Evolutionary conservation across 805 yeast genomes (phyloP), one percentile per base, ranked within the genome.

Genomic region (Saturnispora saitoi): DNA sequence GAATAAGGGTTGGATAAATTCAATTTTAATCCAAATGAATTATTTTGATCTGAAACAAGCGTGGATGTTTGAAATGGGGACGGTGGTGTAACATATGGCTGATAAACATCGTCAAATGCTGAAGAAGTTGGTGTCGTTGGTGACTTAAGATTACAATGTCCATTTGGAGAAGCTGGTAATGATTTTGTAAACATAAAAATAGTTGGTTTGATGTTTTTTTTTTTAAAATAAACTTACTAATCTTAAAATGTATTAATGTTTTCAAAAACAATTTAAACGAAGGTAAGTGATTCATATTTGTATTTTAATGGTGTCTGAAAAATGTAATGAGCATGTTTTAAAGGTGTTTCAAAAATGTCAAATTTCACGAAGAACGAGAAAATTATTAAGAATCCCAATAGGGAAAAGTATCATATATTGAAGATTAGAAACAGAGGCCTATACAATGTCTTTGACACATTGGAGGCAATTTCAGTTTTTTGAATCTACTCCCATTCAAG

Each of bases 381-480:
- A 34, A 34, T 17, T 17, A 17, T 34, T 20, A 20, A 34, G 28
- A 24, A 6, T 24, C 28, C 28, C 19, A 34, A 17, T 17, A 34
- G 19, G 19, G 19, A 31, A n/a, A 2, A 31, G 38, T 8, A 17
- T 34, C 17, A 24, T 24, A 24, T 24, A 6, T 24, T 24, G 8
- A 24, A 24, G 17, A 34, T 1, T 34, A 15, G 12, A 12, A 34
- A 10, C 4, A 34, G 24, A 9, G 7, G 19, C 20, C 19, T 4
- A 20, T 12, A 17, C 24, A 14, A 66, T 65, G 69, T 64, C 68
- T 15, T 51, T 65, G 24, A 56, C 65, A 4, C 54, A 59, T 19
- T 66, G 69, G 69, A 54, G 91, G 51, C 95, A 86, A 59, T 86
- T 91, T 65, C 87, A 86, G 52, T 85, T 91, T 64, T 89, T 85